Evolutionary conservation across 2,329 filamentous ascomycete genomes (phyloP), one percentile per base, ranked within the genome.

Genomic region (Colletotrichum eleusines): DNA sequence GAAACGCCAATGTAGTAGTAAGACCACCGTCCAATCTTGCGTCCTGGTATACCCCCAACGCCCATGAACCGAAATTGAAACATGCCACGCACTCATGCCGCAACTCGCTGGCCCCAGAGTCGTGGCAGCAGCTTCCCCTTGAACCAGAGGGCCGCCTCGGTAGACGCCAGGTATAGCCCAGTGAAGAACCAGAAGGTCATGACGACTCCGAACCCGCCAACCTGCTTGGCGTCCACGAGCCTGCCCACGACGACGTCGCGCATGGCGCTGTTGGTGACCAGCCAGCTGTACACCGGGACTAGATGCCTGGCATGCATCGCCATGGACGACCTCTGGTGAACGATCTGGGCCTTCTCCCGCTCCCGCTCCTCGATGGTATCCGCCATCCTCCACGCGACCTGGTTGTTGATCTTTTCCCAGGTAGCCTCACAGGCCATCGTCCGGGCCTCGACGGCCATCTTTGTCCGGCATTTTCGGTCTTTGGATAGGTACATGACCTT

Each of bases 331-430:
- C 69, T 71, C 46, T 63, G 63, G 20, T 60, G 40, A 9, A 65
- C 67, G 5, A 71, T 1, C 31, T 71, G 68, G 6, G 73, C 73
- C 63, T 74, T 70, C 66, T 82, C 81, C 33, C 74, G 76, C 58
- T 81, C 79, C 28, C 86, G 79, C 55, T 86, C 81, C 20, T 84
- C 81, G 59, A 88, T 86, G n/a, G 81, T 82, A 61, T 87, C 84
- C 3, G 85, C 81, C 80, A 92, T 88, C 68, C 88, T 86, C 85
- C 88, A 89, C 3, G 91, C 91, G 1, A 92, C 90, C 59, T 87
- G 88, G 75, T 91, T 91, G 80, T 91, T 91, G 78, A 92, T 91
- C 80, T 87, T 90, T 69, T 92, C 89, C 91, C 91, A 93, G 0
- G 89, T 92, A 3, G 88, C 90, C 59, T 89, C 84, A 71, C 87